Evolutionary conservation across 108 stramenopile genomes (phyloP).

Genomic region (Cylindrotheca closterium): DNA sequence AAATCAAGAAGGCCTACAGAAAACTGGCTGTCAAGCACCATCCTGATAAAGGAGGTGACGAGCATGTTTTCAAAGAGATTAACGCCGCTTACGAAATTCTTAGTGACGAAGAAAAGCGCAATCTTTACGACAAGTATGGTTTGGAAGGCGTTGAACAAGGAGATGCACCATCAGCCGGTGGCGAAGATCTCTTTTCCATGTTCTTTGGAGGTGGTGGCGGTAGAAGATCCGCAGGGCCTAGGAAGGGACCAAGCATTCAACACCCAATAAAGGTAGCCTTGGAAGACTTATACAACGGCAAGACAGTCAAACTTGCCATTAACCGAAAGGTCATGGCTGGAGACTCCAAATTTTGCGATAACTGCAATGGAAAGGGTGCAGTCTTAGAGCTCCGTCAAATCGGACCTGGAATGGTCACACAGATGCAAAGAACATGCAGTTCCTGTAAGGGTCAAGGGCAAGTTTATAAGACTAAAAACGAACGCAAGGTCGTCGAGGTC

Average conservation of each 20-base stretch:
- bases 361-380: slow-evolving; percentile 87
- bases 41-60: slow-evolving; percentile 88
- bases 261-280: slow-evolving; percentile 91
- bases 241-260: slow-evolving; percentile 91
- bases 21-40: slow-evolving; percentile 55
- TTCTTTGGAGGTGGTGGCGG: slow-evolving; percentile 92
- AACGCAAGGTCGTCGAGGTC: slow-evolving; percentile 88
- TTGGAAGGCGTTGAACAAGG: slow-evolving; percentile 87
- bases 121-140: slow-evolving; percentile 90
- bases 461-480: slow-evolving; percentile 62
- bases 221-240: slow-evolving; percentile 59
- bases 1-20: slow-evolving; percentile 87
- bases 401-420: slow-evolving; percentile 91
- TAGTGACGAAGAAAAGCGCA: slow-evolving; percentile 83
- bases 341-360: slow-evolving; percentile 57
- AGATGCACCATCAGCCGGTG: slow-evolving; percentile 56
- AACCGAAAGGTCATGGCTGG: slow-evolving; percentile 90
- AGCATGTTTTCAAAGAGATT: slow-evolving; percentile 87
- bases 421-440: slow-evolving; percentile 81
- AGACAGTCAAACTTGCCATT: slow-evolving; percentile 90
- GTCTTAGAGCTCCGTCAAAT: slow-evolving; percentile 85
- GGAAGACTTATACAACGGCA: slow-evolving; percentile 96
- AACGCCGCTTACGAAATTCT: slow-evolving; percentile 85
- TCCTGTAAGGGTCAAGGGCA: slow-evolving; percentile 78
- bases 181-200: slow-evolving; percentile 95